Base-by-base conservation (phyloP, 768 basidiomycete genomes). In the Ramaria sp. region DNA sequence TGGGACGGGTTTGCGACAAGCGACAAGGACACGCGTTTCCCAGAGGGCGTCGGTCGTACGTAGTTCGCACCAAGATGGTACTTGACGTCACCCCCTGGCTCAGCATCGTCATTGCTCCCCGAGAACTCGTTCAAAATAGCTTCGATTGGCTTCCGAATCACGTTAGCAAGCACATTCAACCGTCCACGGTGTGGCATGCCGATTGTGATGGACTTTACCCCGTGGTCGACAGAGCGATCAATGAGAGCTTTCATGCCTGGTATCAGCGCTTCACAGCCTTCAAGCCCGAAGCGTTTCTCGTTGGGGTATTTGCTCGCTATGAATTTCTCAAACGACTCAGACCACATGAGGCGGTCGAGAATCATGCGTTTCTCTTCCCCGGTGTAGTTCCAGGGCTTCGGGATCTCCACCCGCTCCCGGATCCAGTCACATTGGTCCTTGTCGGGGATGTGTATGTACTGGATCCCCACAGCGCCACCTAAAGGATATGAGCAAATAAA, bases 201-300 rank as follows among this genome's bases (percentile, higher is more conserved):
- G 48, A 98, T 91, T 50, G 93, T 95, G 68, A 98, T 85, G 64
- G 91, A 81, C 70, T 95, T 95, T 62, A 96, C 85, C 49, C 96
- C 96, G 59, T 87, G 77, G 61, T 99, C 96, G 60, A 99, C 96
- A 18, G 94, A 96, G 58, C 93, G 86, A 68, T 99, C 96, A 58
- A 99, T 96, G 65, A 99, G 83, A 1, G 95, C 96, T 73, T 99
- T 99, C 96, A 99, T 99, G 51, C 96, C 96, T 27, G 96, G 96
- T 62, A 98, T 87, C 61, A 99, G 83, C 27, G 91, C 80, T 71
- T 99, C 96, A 69, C 93, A 96, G 53, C 96, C 96, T 70, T 99
- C 96, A 41, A 99, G 79, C 69, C 96, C 96, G 70, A 99, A 99
- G 45, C 96, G 87, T 71, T 99, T 99, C 76, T 99, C 96, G 71